These are phyloP conservation scores for Hypoxylon trugodes DNA, from an alignment of 495 filamentous ascomycete species.

Conservation along the genomic window DNA sequence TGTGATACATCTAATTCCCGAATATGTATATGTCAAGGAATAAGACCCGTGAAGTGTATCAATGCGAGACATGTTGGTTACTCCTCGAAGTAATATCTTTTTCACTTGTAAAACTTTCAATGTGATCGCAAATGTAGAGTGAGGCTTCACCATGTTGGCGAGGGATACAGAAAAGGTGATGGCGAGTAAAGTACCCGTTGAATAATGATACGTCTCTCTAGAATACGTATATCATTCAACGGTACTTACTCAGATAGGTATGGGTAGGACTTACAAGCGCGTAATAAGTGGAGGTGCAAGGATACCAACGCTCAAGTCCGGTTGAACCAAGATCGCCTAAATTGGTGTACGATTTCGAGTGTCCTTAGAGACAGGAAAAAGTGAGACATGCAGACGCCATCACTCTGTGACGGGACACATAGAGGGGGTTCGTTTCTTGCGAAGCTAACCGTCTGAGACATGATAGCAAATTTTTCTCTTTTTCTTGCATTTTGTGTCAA, in stretches of 20 bases:
- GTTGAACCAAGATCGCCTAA: slow-evolving; percentile 38
- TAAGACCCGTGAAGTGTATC: not conserved
- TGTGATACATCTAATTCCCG: not conserved
- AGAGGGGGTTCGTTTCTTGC: slow-evolving; percentile 25
- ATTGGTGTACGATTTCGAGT: slow-evolving; percentile 26
- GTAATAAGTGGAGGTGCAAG: slow-evolving; percentile 31
- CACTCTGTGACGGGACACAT: slow-evolving; percentile 39
- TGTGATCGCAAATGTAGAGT: slow-evolving; percentile 20
- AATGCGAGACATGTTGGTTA: slow-evolving; percentile 18
- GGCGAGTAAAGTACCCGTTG: too few species aligned
- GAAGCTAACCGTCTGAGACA: slow-evolving; percentile 41
- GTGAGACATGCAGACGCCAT: slow-evolving; percentile 46
- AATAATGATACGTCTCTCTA: too few species aligned
- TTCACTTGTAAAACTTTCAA: not conserved
- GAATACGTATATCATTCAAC: too few species aligned
- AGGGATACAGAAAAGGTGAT: not conserved
- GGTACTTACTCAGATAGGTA: not conserved
- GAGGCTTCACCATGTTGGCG: not conserved
- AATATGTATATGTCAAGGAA: not conserved
- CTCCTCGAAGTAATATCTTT: not conserved
- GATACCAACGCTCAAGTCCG: slow-evolving; percentile 17
- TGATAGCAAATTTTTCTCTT: slow-evolving; percentile 2
- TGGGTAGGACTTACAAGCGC: slow-evolving; percentile 16
- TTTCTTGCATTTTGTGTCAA: slow-evolving; percentile 10
- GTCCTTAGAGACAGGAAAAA: slow-evolving; percentile 19